Evolutionary conservation across 2,329 filamentous ascomycete genomes (phyloP).

Genomic region (Volutella citrinella): DNA sequence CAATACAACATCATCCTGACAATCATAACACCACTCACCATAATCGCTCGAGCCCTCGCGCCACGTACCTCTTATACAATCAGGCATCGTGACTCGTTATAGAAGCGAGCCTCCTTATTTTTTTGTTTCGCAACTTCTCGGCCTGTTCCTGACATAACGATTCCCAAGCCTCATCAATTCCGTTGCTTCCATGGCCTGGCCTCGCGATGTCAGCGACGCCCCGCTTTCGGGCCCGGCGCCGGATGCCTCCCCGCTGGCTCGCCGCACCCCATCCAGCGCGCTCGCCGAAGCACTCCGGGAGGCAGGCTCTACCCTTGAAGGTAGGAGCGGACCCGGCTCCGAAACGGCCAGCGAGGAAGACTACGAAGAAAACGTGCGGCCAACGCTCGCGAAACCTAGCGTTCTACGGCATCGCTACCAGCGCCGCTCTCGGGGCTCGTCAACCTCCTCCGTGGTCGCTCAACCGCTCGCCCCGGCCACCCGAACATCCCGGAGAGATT

Average conservation of each 20-base stretch:
- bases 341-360: constrained; percentile 46
- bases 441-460: constrained; percentile 1
- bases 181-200: constrained; percentile 19
- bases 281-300: constrained; percentile 27
- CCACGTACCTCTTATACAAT: too few relatives aligned
- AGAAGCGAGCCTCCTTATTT: too few relatives aligned
- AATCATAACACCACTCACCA: too few relatives aligned
- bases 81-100: too few relatives aligned
- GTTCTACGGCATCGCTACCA: constrained; percentile 16
- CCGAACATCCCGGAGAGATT: constrained; percentile 20
- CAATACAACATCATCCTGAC: too few relatives aligned
- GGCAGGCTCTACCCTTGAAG: constrained; percentile 21
- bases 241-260: constrained; percentile 6
- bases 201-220: constrained; percentile 4
- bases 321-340: constrained; percentile 26
- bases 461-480: constrained; percentile 11
- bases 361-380: constrained; percentile 38
- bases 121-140: too few relatives aligned
- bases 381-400: constrained; percentile 19
- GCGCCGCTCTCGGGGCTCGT: background rate
- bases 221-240: constrained; percentile 8
- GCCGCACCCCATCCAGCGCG: constrained; percentile 18
- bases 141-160: too few relatives aligned
- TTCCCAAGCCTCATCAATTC: too few relatives aligned
- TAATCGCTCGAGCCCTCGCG: too few relatives aligned